Evolutionary conservation across 345 rosid species (phyloP).

Genomic region (Populus nigra): DNA sequence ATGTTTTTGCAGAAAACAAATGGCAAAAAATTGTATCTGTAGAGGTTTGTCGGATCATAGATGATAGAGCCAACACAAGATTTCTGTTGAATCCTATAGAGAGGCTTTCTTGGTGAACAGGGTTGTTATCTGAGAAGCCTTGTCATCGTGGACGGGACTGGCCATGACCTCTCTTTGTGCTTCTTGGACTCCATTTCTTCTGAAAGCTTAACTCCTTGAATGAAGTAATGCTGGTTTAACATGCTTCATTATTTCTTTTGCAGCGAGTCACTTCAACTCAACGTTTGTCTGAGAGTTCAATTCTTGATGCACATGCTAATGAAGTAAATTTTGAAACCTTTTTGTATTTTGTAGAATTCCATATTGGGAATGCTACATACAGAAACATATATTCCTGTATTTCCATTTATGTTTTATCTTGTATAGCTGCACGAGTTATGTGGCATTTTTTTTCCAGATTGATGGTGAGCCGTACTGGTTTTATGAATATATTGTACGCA

Average conservation of each 20-base stretch:
- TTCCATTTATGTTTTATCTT: background rate
- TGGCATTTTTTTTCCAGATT: slow-evolving; percentile 37
- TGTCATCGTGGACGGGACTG: background rate
- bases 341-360: slow-evolving; percentile 1
- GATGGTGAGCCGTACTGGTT: slow-evolving; percentile 89
- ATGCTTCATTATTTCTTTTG: slow-evolving; percentile 13
- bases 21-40: background rate
- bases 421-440: background rate
- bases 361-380: background rate
- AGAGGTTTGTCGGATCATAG: background rate
- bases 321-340: slow-evolving; percentile 47
- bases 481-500: slow-evolving; percentile 85
- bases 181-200: slow-evolving; percentile 10
- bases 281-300: slow-evolving; percentile 81
- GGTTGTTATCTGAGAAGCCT: background rate
- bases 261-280: slow-evolving; percentile 96
- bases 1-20: background rate
- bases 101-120: no score
- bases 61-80: background rate
- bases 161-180: background rate
- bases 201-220: slow-evolving; percentile 5
- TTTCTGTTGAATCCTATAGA: background rate
- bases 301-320: slow-evolving; percentile 71
- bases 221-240: slow-evolving; percentile 18
- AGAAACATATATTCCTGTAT: background rate